These are phyloP conservation scores for Phialocephala sp. DNA, from an alignment of 2,329 filamentous ascomycete genomes.

Conservation along the genomic window DNA sequence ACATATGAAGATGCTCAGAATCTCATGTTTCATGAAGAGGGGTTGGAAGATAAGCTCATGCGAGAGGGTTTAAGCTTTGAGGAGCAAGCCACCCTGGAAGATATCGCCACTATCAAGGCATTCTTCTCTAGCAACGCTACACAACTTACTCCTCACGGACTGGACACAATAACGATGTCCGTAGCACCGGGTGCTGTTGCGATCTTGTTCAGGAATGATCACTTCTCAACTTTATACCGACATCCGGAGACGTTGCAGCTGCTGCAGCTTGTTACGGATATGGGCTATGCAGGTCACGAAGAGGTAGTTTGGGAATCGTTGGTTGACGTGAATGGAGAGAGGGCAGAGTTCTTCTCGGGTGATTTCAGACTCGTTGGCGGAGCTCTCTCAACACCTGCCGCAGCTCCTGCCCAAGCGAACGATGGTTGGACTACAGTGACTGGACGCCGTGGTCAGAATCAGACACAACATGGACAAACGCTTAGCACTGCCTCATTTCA, in stretches of 20 bases:
- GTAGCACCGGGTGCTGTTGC: constrained; percentile 80
- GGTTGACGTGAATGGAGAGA: constrained; percentile 83
- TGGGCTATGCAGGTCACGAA: constrained; percentile 84
- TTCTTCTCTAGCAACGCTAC: constrained; percentile 84
- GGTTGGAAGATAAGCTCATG: constrained; percentile 79
- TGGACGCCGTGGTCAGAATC: constrained; percentile 19
- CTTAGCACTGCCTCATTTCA: constrained; percentile 20
- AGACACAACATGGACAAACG: constrained; percentile 7
- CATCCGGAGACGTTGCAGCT: constrained; percentile 79
- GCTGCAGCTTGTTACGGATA: constrained; percentile 88
- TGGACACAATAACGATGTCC: constrained; percentile 73
- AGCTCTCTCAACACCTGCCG: constrained; percentile 33
- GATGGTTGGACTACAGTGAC: constrained; percentile 35
- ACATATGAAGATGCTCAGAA: constrained; percentile 94
- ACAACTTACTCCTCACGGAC: constrained; percentile 82
- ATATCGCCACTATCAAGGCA: constrained; percentile 81
- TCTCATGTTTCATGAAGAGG: constrained; percentile 85
- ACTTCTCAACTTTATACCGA: constrained; percentile 93
- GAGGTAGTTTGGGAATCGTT: constrained; percentile 97
- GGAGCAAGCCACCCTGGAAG: constrained; percentile 81
- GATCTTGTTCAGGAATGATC: constrained; percentile 95
- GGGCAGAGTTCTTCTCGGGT: constrained; percentile 84
- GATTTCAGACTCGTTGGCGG: constrained; percentile 88
- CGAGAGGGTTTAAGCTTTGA: constrained; percentile 66
- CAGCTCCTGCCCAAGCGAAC: constrained; percentile 15